These are phyloP conservation scores for Cryphonectria naterciae DNA, from an alignment of 2,329 filamentous ascomycete species.

Conservation along the genomic window DNA sequence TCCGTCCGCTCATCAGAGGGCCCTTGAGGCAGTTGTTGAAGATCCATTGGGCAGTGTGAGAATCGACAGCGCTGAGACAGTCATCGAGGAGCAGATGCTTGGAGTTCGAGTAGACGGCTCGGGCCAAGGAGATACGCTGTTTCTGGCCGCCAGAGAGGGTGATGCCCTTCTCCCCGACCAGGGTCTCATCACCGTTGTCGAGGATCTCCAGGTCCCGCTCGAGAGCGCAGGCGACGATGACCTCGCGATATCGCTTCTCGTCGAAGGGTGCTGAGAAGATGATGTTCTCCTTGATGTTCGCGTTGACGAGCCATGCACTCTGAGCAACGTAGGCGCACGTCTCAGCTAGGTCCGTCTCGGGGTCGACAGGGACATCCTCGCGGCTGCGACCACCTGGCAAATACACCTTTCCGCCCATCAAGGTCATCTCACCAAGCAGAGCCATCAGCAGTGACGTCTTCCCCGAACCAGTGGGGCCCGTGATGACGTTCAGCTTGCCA, in stretches of 20 bases:
- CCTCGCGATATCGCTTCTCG: conserved; percentile 80
- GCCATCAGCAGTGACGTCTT: conserved; percentile 98
- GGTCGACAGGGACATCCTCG: conserved; percentile 80
- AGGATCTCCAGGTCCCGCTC: conserved; percentile 91
- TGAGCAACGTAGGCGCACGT: conserved; percentile 96
- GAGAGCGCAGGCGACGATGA: conserved; percentile 88
- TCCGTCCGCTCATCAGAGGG: conserved; percentile 83
- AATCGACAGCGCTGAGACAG: conserved; percentile 94
- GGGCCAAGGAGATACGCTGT: conserved; percentile 94
- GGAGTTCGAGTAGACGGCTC: conserved; percentile 94
- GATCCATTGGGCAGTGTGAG: conserved; percentile 97
- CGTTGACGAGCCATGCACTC: conserved; percentile 95
- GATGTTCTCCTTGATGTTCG: conserved; percentile 94
- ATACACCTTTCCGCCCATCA: conserved; percentile 78
- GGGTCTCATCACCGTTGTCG: conserved; percentile 87
- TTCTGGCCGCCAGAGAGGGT: conserved; percentile 96
- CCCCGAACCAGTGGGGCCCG: conserved; percentile 89
- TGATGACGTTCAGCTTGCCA: conserved; percentile 88
- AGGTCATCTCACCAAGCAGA: conserved; percentile 92
- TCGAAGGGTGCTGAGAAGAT: conserved; percentile 83
- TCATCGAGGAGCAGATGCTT: conserved; percentile 91
- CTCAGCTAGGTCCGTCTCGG: conserved; percentile 84
- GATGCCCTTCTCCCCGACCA: conserved; percentile 97
- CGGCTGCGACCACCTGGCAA: conserved; percentile 84
- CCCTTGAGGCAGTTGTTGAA: conserved; percentile 92